phyloP scores from a whole-genome alignment of 1,284 basidiomycete genomes.

The Dichomitus squalens region DNA sequence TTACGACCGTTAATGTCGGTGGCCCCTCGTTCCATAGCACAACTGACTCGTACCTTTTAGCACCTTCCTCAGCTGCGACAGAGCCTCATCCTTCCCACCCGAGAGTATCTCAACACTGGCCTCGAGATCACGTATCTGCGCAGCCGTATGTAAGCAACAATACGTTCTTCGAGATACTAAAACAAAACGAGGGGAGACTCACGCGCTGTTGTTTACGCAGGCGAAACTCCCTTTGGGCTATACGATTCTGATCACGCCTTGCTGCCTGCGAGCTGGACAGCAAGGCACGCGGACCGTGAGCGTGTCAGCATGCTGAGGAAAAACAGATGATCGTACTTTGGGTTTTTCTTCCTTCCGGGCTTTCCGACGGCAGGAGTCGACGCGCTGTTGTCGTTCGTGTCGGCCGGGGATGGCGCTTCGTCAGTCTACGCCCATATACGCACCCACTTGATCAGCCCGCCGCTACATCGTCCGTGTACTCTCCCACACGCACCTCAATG shows the following conservation, averaged over 20 bases:
- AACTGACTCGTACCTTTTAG: slow-evolving; percentile 59
- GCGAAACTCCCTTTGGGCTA: slow-evolving; percentile 91
- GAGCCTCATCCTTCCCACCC: slow-evolving; percentile 85
- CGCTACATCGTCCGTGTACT: not conserved
- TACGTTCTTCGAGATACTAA: not conserved
- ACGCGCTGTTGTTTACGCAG: slow-evolving; percentile 86
- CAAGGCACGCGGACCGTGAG: slow-evolving; percentile 32
- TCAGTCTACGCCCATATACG: slow-evolving; percentile 50
- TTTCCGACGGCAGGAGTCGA: slow-evolving; percentile 49
- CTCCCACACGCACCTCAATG: slow-evolving; percentile 37
- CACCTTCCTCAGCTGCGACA: slow-evolving; percentile 80
- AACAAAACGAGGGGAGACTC: slow-evolving; percentile 25
- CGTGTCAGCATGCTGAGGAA: slow-evolving; percentile 33
- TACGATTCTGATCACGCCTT: slow-evolving; percentile 86
- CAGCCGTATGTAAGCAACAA: slow-evolving; percentile 11
- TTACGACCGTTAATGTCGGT: slow-evolving; percentile 17
- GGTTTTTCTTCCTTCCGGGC: slow-evolving; percentile 84
- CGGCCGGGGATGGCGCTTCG: slow-evolving; percentile 56
- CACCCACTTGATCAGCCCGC: slow-evolving; percentile 5
- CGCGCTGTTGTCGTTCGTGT: slow-evolving; percentile 19
- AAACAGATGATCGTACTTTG: slow-evolving; percentile 55
- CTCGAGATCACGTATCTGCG: slow-evolving; percentile 88
- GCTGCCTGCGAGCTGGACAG: slow-evolving; percentile 76
- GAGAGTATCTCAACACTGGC: slow-evolving; percentile 90
- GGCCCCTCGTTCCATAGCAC: not conserved